phyloP scores from a whole-genome alignment of 371 early-diverging fungal species.

The Mortierella polycephala region DNA sequence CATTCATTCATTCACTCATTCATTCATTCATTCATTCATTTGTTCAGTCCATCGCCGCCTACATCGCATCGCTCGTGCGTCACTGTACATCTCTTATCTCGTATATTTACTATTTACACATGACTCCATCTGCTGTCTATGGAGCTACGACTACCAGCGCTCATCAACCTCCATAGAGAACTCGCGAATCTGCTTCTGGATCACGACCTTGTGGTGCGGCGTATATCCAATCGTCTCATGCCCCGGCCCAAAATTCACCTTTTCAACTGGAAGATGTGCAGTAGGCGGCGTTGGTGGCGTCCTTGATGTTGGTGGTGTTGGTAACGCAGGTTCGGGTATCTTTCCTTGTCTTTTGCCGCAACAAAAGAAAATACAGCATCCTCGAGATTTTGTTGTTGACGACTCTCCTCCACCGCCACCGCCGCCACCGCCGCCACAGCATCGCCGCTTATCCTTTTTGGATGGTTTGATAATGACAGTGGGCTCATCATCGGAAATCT shows the following conservation, averaged over 20 bases:
- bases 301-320: no score
- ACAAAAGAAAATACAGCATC: neutral
- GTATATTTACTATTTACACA: neutral
- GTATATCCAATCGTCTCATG: conserved; percentile 17
- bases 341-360: neutral
- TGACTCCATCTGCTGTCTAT: no score
- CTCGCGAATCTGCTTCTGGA: conserved; percentile 17
- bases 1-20: no score
- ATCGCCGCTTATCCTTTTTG: neutral
- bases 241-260: conserved; percentile 5
- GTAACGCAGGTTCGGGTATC: neutral
- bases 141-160: conserved; percentile 1
- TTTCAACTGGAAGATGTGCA: neutral
- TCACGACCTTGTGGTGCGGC: conserved; percentile 10
- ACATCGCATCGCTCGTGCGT: neutral
- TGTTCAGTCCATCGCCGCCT: no score
- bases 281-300: neutral
- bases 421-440: conserved; percentile 6
- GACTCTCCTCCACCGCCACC: neutral
- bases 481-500: neutral
- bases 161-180: conserved; percentile 2
- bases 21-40: no score
- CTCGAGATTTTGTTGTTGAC: neutral
- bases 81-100: neutral
- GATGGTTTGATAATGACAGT: neutral